phyloP scores from a whole-genome alignment of 441 rosid genomes.

The Erodium moschatum region DNA sequence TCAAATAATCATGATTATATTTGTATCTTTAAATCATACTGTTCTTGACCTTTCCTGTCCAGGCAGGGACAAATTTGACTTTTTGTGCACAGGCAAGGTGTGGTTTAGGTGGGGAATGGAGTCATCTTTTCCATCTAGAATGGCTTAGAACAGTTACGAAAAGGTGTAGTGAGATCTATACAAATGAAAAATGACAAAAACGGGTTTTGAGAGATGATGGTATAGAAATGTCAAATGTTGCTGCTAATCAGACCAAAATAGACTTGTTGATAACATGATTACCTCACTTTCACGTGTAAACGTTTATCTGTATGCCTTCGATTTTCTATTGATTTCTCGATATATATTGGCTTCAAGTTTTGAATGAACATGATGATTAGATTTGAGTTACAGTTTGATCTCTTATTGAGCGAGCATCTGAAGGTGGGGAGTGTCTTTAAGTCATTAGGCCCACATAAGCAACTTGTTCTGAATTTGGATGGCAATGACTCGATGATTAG shows the following conservation, averaged over 20 bases:
- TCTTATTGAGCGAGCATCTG: not conserved
- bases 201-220: not conserved
- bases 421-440: conserved; percentile 4
- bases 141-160: not conserved
- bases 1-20: not conserved
- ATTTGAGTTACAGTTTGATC: not conserved
- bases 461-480: not conserved
- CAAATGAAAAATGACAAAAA: not conserved
- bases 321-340: not conserved
- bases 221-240: not conserved
- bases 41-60: not conserved
- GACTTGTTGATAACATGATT: not conserved
- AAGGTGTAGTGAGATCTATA: not conserved
- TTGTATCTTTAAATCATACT: not conserved
- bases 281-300: not conserved
- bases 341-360: not conserved
- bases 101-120: conserved; percentile 1
- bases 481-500: not conserved
- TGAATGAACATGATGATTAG: not conserved
- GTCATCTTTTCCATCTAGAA: not conserved
- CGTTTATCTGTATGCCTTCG: not conserved
- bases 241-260: not conserved
- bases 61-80: not conserved
- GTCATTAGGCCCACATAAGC: not conserved
- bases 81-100: not conserved